Conservation (phyloP, 2,329 filamentous ascomycete genomes). For the Penicillium sp. region DNA sequence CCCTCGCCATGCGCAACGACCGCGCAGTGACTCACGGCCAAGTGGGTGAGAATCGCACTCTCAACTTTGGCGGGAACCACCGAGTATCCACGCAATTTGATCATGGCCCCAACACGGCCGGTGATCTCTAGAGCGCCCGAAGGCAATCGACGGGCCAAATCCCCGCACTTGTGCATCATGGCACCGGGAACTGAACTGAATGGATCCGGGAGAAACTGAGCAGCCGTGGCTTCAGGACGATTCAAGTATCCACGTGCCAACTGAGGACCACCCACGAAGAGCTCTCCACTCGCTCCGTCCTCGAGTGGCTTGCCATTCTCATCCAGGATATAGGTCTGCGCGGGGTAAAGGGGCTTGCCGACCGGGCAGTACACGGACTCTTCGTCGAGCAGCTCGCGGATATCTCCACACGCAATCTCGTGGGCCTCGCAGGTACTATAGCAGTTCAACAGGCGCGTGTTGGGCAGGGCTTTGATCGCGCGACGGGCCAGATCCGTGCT, state of each 20-base stretch:
- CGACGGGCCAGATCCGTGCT: conserved; percentile 68
- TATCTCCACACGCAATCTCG: conserved; percentile 71
- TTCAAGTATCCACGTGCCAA: conserved; percentile 74
- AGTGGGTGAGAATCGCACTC: conserved; percentile 61
- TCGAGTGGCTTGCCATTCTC: conserved; percentile 61
- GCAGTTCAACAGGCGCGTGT: conserved; percentile 66
- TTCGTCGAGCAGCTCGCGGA: conserved; percentile 60
- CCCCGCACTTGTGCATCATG: conserved; percentile 69
- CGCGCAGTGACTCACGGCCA: conserved; percentile 66
- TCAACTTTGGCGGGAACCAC: conserved; percentile 73
- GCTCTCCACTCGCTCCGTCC: conserved; percentile 60
- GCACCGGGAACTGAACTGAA: conserved; percentile 56
- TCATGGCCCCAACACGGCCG: conserved; percentile 70
- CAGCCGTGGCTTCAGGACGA: conserved; percentile 68
- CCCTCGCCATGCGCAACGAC: conserved; percentile 71
- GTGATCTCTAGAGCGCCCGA: conserved; percentile 68
- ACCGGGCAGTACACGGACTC: conserved; percentile 66
- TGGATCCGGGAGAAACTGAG: conserved; percentile 62
- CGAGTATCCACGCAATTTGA: conserved; percentile 72
- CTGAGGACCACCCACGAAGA: conserved; percentile 68
- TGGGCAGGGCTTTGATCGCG: conserved; percentile 61
- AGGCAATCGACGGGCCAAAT: conserved; percentile 61
- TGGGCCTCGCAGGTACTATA: conserved; percentile 81
- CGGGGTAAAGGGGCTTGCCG: conserved; percentile 61
- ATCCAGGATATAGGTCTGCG: conserved; percentile 66